Evolutionary conservation across 257 asterid species (phyloP).

Genomic region (Cynanchum wilfordii): DNA sequence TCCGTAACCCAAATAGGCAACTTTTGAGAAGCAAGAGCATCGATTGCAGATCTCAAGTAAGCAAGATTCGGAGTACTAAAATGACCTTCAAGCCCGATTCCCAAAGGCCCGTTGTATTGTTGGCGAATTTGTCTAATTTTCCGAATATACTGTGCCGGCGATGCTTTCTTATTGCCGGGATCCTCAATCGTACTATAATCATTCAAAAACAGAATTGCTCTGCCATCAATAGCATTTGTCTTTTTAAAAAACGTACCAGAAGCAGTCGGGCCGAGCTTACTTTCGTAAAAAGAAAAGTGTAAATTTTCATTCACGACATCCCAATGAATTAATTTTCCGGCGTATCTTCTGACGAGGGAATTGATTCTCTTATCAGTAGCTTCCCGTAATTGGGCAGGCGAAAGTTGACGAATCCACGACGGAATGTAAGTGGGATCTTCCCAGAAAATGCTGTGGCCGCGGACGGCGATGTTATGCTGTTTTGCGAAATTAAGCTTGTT

Average conservation of each 20-base stretch:
- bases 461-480: slow-evolving; percentile 22
- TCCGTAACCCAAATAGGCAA: slow-evolving; percentile 37
- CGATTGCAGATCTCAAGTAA: slow-evolving; percentile 28
- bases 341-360: slow-evolving; percentile 37
- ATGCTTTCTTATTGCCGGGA: not conserved
- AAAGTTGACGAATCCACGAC: slow-evolving; percentile 37
- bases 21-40: slow-evolving; percentile 18
- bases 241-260: slow-evolving; percentile 9
- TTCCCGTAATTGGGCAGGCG: slow-evolving; percentile 19
- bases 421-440: slow-evolving; percentile 36
- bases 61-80: slow-evolving; percentile 17
- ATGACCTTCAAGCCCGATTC: slow-evolving; percentile 32
- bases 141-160: slow-evolving; percentile 28
- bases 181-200: slow-evolving; percentile 32
- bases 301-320: slow-evolving; percentile 67
- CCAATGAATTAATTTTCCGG: slow-evolving; percentile 57
- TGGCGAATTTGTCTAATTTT: slow-evolving; percentile 18
- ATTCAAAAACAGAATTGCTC: slow-evolving; percentile 27
- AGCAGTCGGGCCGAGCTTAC: slow-evolving; percentile 9
- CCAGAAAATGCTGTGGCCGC: slow-evolving; percentile 69
- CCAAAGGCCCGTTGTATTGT: slow-evolving; percentile 20
- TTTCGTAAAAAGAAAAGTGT: slow-evolving; percentile 41
- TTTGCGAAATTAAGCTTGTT: slow-evolving; percentile 26
- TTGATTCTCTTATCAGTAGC: slow-evolving; percentile 36
- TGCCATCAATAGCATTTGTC: slow-evolving; percentile 26